Evolutionary conservation across 345 rosid genomes (phyloP), one percentile per base, ranked within the genome.

Genomic region (Angophora floribunda): DNA sequence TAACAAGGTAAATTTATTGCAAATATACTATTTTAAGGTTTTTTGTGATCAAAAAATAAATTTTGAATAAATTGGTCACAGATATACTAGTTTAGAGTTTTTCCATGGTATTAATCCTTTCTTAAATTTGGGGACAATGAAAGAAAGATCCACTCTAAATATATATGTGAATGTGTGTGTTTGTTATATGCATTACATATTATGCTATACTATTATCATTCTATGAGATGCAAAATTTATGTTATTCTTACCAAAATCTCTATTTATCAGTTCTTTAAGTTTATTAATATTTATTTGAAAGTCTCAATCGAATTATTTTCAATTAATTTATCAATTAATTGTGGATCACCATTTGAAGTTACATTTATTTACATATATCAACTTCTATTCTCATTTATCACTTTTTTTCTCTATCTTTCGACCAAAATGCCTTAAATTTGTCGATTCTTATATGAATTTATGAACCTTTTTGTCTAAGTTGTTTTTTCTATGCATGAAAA

Each of bases 401-500:
- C 41, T 7, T 67, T 32, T 67, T 32, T 15, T 32, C 13, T 32
- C 36, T 67, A 67, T 67, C 13, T 67, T 67, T 67, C 41, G 1
- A 67, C 24, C 45, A 67, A 32, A 36, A 67, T 0, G 22, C 44
- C 3, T 67, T 3, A 67, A 32, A 16, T 67, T 67, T 67, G 44
- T 32, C 1, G 13, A 67, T 22, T 8, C 75, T 65, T 14, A 15
- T 1, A 17, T 8, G 45, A 32, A 15, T 65, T 65, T n/a, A 7
- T 65, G 75, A 65, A n/a, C 36, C 16, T 52, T 16, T 32, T 67
- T 32, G 22, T 67, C 45, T 16, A 7, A 32, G 6, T 32, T 3
- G 9, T 67, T 16, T 67, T 67, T 30, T 3, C 21, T 67, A 30
- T 8, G 22, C 79, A 67, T 13, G 95, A 97, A 97, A 7, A 8